These are phyloP conservation scores for Epithele typhae DNA, from an alignment of 768 basidiomycete species.

Conservation along the genomic window DNA sequence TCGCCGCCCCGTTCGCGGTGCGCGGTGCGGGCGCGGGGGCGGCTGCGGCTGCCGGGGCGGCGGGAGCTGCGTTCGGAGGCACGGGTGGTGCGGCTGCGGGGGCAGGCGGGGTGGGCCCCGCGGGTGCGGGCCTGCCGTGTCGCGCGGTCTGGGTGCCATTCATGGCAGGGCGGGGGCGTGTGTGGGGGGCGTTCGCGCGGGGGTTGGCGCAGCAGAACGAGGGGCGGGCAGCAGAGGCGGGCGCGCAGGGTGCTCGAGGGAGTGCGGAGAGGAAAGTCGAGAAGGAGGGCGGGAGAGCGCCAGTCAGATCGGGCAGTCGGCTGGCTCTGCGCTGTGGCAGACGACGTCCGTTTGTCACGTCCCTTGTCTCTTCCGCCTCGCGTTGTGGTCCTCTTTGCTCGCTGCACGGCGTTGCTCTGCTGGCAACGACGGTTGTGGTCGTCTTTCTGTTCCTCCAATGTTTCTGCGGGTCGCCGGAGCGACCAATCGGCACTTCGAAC, in stretches of 20 bases:
- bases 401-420: not conserved
- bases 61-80: conserved; percentile 42
- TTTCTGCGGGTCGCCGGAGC: too few relatives aligned
- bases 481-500: not conserved
- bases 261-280: not conserved
- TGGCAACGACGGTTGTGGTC: too few relatives aligned
- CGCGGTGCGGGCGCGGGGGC: conserved; percentile 13
- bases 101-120: conserved; percentile 41
- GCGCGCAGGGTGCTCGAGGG: not conserved
- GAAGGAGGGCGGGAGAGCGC: not conserved
- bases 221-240: conserved; percentile 11
- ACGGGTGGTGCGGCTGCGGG: conserved; percentile 55
- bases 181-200: not conserved
- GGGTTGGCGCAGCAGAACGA: conserved; percentile 5
- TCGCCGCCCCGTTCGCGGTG: conserved; percentile 20
- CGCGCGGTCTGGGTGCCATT: conserved; percentile 18
- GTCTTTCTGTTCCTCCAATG: too few relatives aligned
- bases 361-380: not conserved
- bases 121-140: conserved; percentile 27
- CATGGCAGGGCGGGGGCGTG: conserved; percentile 6
- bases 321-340: conserved; percentile 3
- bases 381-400: not conserved
- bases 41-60: conserved; percentile 24
- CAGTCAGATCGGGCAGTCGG: not conserved
- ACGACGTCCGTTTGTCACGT: conserved; percentile 9